A percentile compares a stretch with the other conserved stretches of the same genome.
Conservation (phyloP, 257 asterid genomes). For the Cruciata laevipes region DNA sequence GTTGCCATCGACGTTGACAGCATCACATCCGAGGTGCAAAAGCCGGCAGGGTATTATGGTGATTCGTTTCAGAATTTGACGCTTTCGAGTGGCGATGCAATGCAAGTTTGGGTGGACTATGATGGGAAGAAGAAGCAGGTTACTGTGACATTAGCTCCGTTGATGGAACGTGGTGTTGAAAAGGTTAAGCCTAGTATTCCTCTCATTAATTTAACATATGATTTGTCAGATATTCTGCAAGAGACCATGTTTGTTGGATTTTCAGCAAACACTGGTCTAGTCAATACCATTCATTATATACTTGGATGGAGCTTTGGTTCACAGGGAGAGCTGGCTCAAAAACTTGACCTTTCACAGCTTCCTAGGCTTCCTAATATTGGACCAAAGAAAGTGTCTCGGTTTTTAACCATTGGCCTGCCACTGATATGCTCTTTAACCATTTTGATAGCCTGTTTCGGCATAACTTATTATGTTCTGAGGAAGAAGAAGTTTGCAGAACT, state of each 20-base stretch:
- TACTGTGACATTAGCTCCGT: constrained; percentile 43
- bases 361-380: not conserved
- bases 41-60: constrained; percentile 26
- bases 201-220: not conserved
- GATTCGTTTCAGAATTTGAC: constrained; percentile 31
- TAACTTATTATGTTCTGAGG: not conserved
- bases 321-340: not conserved
- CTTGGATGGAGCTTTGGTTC: not conserved
- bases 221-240: not conserved
- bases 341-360: not conserved
- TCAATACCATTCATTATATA: not conserved
- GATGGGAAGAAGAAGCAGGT: constrained; percentile 19
- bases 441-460: not conserved
- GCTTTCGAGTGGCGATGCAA: constrained; percentile 30
- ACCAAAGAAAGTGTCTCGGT: not conserved
- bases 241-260: constrained; percentile 1
- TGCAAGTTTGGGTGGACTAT: constrained; percentile 60
- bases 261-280: not conserved
- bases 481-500: not conserved
- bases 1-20: constrained; percentile 51
- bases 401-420: not conserved
- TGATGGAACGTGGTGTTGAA: not conserved
- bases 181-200: constrained; percentile 27
- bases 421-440: not conserved
- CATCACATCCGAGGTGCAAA: constrained; percentile 19